Evolutionary conservation across 2,329 filamentous ascomycete species (phyloP).

Genomic region (Xylariaceae sp.): DNA sequence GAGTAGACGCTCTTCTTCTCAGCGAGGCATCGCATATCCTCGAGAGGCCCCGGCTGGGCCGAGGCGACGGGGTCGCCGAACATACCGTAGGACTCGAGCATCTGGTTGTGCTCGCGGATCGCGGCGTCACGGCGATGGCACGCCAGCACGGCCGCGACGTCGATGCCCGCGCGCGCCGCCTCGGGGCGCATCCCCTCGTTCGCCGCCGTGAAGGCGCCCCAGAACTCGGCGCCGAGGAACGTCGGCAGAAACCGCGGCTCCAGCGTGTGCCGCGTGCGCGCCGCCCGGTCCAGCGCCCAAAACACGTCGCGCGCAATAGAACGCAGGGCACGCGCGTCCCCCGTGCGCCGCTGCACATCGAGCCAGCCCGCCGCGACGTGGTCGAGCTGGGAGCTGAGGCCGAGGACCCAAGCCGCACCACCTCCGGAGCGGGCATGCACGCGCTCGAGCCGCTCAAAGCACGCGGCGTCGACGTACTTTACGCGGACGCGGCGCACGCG

Average conservation of each 20-base stretch:
- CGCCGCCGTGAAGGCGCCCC: slow-evolving; percentile 23
- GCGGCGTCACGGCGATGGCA: slow-evolving; percentile 5
- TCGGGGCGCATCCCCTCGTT: slow-evolving; percentile 17
- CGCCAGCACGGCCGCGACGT: slow-evolving; percentile 25
- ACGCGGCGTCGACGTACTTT: slow-evolving; percentile 35
- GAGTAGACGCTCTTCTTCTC: slow-evolving; percentile 27
- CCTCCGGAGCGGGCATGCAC: slow-evolving; percentile 11
- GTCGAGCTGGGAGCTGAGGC: slow-evolving; percentile 31
- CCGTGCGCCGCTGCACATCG: slow-evolving; percentile 2
- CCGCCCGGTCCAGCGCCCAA: slow-evolving; percentile 23
- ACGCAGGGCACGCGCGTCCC: neutral
- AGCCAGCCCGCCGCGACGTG: slow-evolving; percentile 32
- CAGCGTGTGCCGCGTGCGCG: neutral
- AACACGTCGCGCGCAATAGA: slow-evolving; percentile 32
- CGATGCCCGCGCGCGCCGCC: slow-evolving; percentile 30
- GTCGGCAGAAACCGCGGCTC: slow-evolving; percentile 22
- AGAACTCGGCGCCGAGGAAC: slow-evolving; percentile 33
- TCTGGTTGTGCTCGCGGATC: slow-evolving; percentile 30
- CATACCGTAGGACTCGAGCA: slow-evolving; percentile 29
- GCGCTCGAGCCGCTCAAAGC: slow-evolving; percentile 37
- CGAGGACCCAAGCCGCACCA: slow-evolving; percentile 26
- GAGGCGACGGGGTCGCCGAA: neutral
- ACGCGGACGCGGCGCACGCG: slow-evolving; percentile 39
- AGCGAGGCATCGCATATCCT: slow-evolving; percentile 23
- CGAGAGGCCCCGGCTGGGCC: slow-evolving; percentile 19